phyloP scores from a whole-genome alignment of 1,284 basidiomycete species.

The Cryptococcus floricola region DNA sequence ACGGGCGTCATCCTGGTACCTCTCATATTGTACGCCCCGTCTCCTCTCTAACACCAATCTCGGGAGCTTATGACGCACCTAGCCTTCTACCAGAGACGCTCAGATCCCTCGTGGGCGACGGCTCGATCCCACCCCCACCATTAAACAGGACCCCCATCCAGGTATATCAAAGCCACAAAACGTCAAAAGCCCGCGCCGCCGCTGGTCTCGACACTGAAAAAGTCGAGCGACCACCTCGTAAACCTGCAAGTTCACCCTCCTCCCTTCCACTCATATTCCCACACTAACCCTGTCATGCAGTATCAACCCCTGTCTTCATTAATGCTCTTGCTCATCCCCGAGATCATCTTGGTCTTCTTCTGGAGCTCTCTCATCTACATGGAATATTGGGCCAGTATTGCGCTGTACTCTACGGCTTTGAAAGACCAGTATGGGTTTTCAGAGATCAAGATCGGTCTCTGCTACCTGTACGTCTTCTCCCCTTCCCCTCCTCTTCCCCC shows the following conservation, averaged over 20 bases:
- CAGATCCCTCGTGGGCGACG: constrained; percentile 46
- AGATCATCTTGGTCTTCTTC: constrained; percentile 39
- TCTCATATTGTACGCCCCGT: constrained; percentile 25
- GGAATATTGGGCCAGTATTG: constrained; percentile 43
- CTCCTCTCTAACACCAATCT: background rate
- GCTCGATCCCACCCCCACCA: constrained; percentile 41
- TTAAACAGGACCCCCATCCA: constrained; percentile 31
- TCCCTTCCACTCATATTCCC: background rate
- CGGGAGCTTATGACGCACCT: background rate
- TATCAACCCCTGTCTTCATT: constrained; percentile 43
- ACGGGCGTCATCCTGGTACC: constrained; percentile 27
- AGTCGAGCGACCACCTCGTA: constrained; percentile 28
- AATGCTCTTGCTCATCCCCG: constrained; percentile 40
- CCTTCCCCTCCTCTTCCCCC: background rate
- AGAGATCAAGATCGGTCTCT: constrained; percentile 46
- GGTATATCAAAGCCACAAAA: constrained; percentile 21
- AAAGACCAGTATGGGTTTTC: constrained; percentile 38
- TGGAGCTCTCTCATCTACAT: constrained; percentile 39
- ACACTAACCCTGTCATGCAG: constrained; percentile 7
- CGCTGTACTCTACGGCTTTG: constrained; percentile 42
- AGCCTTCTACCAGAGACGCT: constrained; percentile 41
- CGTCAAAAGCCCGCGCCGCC: constrained; percentile 18
- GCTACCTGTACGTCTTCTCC: constrained; percentile 37
- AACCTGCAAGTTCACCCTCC: constrained; percentile 16
- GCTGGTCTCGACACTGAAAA: constrained; percentile 18